phyloP scores from a whole-genome alignment of 2,329 filamentous ascomycete genomes.

The Stemphylium vesicarium region DNA sequence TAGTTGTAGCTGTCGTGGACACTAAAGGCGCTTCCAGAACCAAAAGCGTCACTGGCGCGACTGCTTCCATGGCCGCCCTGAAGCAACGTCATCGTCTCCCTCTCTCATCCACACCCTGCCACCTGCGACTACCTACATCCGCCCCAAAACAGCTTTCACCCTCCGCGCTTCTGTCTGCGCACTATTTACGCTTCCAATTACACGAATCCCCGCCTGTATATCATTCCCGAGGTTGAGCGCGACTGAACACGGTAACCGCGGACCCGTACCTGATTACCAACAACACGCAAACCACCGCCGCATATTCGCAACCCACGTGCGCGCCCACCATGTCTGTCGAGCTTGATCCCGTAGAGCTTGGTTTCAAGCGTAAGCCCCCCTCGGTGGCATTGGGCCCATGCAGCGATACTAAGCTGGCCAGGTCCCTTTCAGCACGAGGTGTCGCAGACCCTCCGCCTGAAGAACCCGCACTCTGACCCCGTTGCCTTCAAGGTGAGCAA shows the following conservation, averaged over 20 bases:
- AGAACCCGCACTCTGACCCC: constrained; percentile 63
- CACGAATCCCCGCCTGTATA: constrained; percentile 9
- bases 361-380: constrained; percentile 80
- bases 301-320: constrained; percentile 17
- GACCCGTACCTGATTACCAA: constrained; percentile 40
- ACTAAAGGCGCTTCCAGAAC: constrained; percentile 14
- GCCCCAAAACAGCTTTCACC: constrained; percentile 9
- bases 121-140: constrained; percentile 16
- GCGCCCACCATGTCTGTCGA: constrained; percentile 83
- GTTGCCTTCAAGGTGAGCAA: constrained; percentile 68
- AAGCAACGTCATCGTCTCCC: constrained; percentile 25
- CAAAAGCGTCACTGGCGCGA: constrained; percentile 22
- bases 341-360: constrained; percentile 88
- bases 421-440: constrained; percentile 70
- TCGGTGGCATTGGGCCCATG: neutral
- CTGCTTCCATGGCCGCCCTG: constrained; percentile 7
- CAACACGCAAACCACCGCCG: constrained; percentile 20
- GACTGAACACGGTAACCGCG: constrained; percentile 21
- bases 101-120: constrained; percentile 11
- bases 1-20: constrained; percentile 5
- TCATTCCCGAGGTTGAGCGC: constrained; percentile 18
- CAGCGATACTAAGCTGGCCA: constrained; percentile 41
- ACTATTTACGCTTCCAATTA: neutral
- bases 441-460: constrained; percentile 65
- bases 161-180: constrained; percentile 2